Conservation (phyloP, 108 stramenopile genomes). For the Cyclostephanos tholiformis region DNA sequence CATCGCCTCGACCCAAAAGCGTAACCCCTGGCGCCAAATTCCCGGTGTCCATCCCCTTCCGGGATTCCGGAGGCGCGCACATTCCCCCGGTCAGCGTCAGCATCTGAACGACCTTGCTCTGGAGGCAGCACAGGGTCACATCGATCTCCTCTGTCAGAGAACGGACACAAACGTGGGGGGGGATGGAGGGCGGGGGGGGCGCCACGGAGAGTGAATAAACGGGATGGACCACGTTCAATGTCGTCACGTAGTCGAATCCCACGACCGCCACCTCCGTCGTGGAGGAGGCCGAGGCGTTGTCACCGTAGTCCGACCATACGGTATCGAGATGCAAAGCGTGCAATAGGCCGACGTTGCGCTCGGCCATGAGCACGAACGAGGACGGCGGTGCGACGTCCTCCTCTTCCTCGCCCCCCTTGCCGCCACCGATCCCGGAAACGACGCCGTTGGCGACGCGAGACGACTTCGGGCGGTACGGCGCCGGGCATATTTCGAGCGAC, state of each 20-base stretch:
- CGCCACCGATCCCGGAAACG: constrained; percentile 8
- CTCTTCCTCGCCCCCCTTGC: neutral
- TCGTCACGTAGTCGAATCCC: constrained; percentile 76
- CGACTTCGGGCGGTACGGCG: constrained; percentile 31
- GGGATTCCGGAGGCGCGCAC: constrained; percentile 48
- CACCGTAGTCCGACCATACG: constrained; percentile 42
- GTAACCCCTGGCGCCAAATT: constrained; percentile 34
- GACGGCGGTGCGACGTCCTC: constrained; percentile 54
- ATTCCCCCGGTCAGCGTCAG: constrained; percentile 65
- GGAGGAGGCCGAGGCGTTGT: neutral
- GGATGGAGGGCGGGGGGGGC: constrained; percentile 22
- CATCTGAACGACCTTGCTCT: constrained; percentile 71
- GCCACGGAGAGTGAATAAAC: constrained; percentile 64
- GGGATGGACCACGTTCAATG: constrained; percentile 68
- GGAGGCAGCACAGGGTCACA: constrained; percentile 63
- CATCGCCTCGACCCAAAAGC: constrained; percentile 21
- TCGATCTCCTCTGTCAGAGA: constrained; percentile 27
- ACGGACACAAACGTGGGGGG: constrained; percentile 32
- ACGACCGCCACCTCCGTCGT: constrained; percentile 36
- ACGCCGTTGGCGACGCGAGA: constrained; percentile 21
- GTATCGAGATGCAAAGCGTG: constrained; percentile 63
- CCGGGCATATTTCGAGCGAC: constrained; percentile 58
- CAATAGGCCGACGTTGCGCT: constrained; percentile 52
- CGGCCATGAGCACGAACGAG: constrained; percentile 66
- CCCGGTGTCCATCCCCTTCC: constrained; percentile 26